These are phyloP conservation scores for Tripterygium wilfordii DNA, from an alignment of 177 flowering plant genomes.

Conservation along the genomic window DNA sequence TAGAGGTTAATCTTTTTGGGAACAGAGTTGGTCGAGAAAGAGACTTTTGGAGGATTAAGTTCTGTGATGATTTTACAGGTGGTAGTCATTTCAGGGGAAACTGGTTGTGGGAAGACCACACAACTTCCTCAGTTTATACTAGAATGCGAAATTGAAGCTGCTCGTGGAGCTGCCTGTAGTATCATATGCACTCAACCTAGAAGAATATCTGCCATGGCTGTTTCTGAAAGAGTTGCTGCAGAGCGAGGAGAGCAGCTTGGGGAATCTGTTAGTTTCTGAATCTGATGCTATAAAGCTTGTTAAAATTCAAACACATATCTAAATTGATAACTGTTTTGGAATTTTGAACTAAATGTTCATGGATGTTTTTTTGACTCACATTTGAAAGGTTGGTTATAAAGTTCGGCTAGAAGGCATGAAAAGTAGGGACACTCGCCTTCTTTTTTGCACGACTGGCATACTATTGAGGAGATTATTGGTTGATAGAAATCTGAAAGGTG, in stretches of 20 bases:
- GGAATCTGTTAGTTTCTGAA: constrained; percentile 66
- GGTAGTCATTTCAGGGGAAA: constrained; percentile 89
- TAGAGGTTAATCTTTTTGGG: no score
- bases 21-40: no score
- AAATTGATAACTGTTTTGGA: neutral
- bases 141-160: constrained; percentile 82
- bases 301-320: neutral
- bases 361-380: neutral
- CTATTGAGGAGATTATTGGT: constrained; percentile 78
- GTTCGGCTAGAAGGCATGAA: constrained; percentile 87
- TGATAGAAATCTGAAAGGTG: constrained; percentile 79
- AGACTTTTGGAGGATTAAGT: no score
- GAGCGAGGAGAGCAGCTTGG: constrained; percentile 91
- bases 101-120: constrained; percentile 99
- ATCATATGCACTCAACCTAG: constrained; percentile 96
- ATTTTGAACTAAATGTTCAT: neutral
- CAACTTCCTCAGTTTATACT: constrained; percentile 92
- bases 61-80: constrained; percentile 55
- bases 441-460: constrained; percentile 95
- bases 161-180: constrained; percentile 70
- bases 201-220: constrained; percentile 91
- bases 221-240: constrained; percentile 96
- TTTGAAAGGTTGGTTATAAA: constrained; percentile 85
- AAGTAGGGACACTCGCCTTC: constrained; percentile 91
- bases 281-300: neutral